Evolutionary conservation across 2,329 filamentous ascomycete species (phyloP).

Genomic region (Dothideomycetidae sp.): DNA sequence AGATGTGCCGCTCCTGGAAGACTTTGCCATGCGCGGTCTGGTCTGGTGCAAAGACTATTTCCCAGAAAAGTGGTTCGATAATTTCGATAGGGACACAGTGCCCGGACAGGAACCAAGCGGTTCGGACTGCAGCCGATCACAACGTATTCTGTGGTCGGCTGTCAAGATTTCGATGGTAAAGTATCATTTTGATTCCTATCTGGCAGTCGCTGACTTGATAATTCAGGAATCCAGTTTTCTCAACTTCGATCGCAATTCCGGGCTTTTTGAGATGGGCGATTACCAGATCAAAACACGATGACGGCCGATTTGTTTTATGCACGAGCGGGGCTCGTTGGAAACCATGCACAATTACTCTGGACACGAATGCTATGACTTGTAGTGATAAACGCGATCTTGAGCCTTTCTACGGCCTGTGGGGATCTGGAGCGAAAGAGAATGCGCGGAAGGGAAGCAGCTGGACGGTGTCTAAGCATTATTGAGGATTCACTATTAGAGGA

Average conservation of each 20-base stretch:
- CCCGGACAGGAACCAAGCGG: conserved; percentile 48
- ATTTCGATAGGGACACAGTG: conserved; percentile 52
- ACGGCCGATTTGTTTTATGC: no score
- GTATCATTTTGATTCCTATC: background rate
- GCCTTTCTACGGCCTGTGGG: no score
- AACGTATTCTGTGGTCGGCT: conserved; percentile 28
- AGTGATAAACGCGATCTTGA: no score
- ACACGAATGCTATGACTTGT: no score
- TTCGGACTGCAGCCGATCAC: conserved; percentile 42
- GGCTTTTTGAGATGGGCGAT: background rate
- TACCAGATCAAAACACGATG: no score
- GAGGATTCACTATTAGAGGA: no score
- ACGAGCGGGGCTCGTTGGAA: no score
- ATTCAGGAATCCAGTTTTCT: conserved; percentile 11
- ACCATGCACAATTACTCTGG: no score
- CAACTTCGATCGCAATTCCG: conserved; percentile 14
- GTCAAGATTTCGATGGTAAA: conserved; percentile 14
- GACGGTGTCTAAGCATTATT: no score
- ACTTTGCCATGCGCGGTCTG: conserved; percentile 51
- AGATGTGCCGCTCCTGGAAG: conserved; percentile 49
- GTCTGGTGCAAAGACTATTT: conserved; percentile 47
- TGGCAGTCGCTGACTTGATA: background rate
- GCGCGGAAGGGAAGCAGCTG: no score
- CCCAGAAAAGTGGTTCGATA: conserved; percentile 45
- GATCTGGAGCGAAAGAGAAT: no score